Conservation (phyloP, 2,329 filamentous ascomycete genomes). For the Verticillium tricorpus region DNA sequence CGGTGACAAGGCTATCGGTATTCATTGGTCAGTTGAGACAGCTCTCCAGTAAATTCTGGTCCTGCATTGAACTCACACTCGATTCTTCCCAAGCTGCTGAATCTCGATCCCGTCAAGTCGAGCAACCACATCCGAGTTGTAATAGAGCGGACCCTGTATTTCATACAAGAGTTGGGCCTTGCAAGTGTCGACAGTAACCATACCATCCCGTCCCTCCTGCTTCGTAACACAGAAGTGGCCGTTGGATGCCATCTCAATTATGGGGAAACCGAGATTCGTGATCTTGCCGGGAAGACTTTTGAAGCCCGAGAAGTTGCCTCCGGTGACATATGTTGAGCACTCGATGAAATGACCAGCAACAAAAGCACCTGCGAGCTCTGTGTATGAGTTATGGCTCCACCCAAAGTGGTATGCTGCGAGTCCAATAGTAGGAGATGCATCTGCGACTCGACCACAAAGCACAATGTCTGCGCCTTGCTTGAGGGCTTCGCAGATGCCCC, state of each 20-base stretch:
- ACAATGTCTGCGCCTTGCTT: slow-evolving; percentile 35
- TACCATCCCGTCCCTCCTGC: slow-evolving; percentile 33
- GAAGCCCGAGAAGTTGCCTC: slow-evolving; percentile 47
- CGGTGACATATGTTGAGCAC: slow-evolving; percentile 46
- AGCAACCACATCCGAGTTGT: slow-evolving; percentile 39
- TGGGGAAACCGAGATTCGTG: slow-evolving; percentile 39
- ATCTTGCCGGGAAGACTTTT: slow-evolving; percentile 15
- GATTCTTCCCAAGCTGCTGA: slow-evolving; percentile 35
- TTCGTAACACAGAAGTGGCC: slow-evolving; percentile 44
- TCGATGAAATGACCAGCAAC: slow-evolving; percentile 46
- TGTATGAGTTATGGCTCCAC: slow-evolving; percentile 38
- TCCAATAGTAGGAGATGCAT: slow-evolving; percentile 44
- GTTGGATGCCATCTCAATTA: slow-evolving; percentile 40
- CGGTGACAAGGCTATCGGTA: slow-evolving; percentile 4
- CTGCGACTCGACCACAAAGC: slow-evolving; percentile 37
- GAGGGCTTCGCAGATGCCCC: slow-evolving; percentile 36
- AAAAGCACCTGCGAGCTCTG: slow-evolving; percentile 39
- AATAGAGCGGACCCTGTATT: slow-evolving; percentile 37
- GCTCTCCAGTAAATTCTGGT: neutral
- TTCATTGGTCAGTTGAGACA: neutral
- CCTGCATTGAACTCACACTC: slow-evolving; percentile 15
- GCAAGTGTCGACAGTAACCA: slow-evolving; percentile 26
- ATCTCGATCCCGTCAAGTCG: slow-evolving; percentile 35
- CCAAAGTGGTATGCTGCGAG: slow-evolving; percentile 47
- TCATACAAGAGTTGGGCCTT: slow-evolving; percentile 39